These are phyloP conservation scores for Colletotrichum somersetense DNA, from an alignment of 2,329 filamentous ascomycete species.

Conservation along the genomic window DNA sequence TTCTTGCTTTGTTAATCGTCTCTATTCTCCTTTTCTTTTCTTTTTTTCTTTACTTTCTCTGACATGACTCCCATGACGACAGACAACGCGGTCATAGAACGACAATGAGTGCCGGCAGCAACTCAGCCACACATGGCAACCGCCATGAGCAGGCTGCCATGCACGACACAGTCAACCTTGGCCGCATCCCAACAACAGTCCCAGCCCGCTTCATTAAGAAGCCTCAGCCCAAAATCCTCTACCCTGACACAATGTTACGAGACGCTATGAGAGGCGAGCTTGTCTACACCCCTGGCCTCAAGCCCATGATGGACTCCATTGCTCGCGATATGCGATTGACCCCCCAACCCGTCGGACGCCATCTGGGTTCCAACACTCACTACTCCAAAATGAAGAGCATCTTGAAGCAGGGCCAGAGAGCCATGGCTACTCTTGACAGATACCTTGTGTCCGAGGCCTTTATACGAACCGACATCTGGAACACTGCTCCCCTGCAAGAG, in stretches of 20 bases:
- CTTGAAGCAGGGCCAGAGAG: conserved; percentile 12
- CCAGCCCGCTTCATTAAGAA: neutral
- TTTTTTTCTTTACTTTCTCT: neutral
- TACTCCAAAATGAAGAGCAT: conserved; percentile 15
- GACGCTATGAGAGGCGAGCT: conserved; percentile 27
- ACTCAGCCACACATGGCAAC: too few relatives aligned
- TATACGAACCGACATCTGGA: conserved; percentile 30
- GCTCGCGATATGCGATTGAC: neutral
- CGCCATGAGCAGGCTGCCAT: neutral
- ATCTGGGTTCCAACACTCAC: conserved; percentile 8
- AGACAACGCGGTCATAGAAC: neutral
- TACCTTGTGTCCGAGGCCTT: conserved; percentile 30
- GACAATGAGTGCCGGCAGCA: neutral
- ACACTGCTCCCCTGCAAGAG: neutral
- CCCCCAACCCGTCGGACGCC: conserved; percentile 10
- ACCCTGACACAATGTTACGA: conserved; percentile 1
- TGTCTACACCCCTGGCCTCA: conserved; percentile 15
- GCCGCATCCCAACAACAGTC: neutral
- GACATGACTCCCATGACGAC: neutral
- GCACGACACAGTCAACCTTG: too few relatives aligned
- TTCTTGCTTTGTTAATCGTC: neutral
- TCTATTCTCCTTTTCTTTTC: too few relatives aligned
- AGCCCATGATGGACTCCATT: conserved; percentile 2
- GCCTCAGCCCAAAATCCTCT: neutral
- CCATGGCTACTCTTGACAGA: conserved; percentile 17